Evolutionary conservation across 768 basidiomycete genomes (phyloP), one percentile per base, ranked within the genome.

Genomic region (Lenzites betulinus): DNA sequence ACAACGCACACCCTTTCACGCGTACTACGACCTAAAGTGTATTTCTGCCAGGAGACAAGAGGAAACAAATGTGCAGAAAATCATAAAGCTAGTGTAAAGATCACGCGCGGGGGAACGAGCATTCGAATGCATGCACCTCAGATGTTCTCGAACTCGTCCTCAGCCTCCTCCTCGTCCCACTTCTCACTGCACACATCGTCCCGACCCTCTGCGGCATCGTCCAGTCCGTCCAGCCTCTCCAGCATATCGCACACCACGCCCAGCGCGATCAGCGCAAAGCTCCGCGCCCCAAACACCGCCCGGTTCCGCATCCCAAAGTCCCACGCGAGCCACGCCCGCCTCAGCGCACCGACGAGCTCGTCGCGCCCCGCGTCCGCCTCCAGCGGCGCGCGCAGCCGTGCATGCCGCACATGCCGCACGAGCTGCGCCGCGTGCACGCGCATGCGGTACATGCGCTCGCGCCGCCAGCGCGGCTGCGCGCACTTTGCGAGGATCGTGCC

Each of bases 401-500:
- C 74, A 43, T 65, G 66, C 66, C 79, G 81, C 15, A 83, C 73
- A 36, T 86, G 81, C 2, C 73, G 70, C 38, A 87, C 82, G 28
- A 91, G 77, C 26, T 76, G 76, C 13, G 66, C 69, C 6, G 81
- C 72, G 61, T 90, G 87, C 13, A 82, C 73, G 39, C 77, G 77
- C 87, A 92, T 89, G 18, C 84, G 78, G 56, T 85, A 78, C 55
- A 81, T 78, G 39, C 87, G 78, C 62, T 83, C 81, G 41, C 72
- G 79, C 61, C 88, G 77, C 78, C 81, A 86, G 38, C 84, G 74
- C 62, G 77, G 79, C 61, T 91, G 83, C 2, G 81, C 71, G 67
- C 85, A 89, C 62, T 85, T 84, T 1, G 83, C 87, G 46, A 90
- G 73, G 61, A 93, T 93, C 2, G 86, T 85, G 26, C 90, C 90